A percentile compares a stretch with the other conserved stretches of the same genome.
phyloP scores from a whole-genome alignment of 139 green algal species.

The Micractinium conductrix region DNA sequence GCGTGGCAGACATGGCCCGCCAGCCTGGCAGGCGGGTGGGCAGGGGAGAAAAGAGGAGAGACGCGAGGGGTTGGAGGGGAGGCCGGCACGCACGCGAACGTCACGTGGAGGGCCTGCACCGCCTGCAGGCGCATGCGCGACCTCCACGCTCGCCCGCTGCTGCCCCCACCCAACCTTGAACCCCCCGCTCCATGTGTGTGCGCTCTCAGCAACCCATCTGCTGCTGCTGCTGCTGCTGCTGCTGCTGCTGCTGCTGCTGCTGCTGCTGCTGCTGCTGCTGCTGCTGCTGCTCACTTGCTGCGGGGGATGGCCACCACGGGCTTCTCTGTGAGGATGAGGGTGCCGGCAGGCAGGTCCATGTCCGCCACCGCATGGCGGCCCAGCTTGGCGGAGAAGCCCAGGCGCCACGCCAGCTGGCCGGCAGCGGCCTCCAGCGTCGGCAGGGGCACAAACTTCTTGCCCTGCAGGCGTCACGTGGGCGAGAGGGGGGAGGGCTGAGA shows the following conservation, averaged over 20 bases:
- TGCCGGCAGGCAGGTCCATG: slow-evolving; percentile 35
- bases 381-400: slow-evolving; percentile 18
- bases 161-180: too few species aligned
- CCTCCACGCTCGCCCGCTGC: too few species aligned
- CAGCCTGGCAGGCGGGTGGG: too few species aligned
- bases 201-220: too few species aligned
- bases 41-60: not conserved
- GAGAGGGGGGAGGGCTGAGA: not conserved
- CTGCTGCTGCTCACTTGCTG: slow-evolving; percentile 21
- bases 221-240: not conserved
- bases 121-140: not conserved
- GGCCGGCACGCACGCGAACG: not conserved
- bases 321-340: slow-evolving; percentile 33
- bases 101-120: not conserved
- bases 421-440: slow-evolving; percentile 8
- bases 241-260: not conserved
- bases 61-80: not conserved
- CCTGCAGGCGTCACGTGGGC: not conserved
- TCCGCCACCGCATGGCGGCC: slow-evolving; percentile 32
- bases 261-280: too few species aligned
- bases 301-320: slow-evolving; percentile 21
- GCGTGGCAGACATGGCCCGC: slow-evolving; percentile 20
- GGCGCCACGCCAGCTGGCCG: slow-evolving; percentile 14
- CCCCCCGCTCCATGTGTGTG: too few species aligned
- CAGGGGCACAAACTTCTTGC: slow-evolving; percentile 25